phyloP scores from a whole-genome alignment of 2,329 filamentous ascomycete species.

The Rhinocladiella similis region DNA sequence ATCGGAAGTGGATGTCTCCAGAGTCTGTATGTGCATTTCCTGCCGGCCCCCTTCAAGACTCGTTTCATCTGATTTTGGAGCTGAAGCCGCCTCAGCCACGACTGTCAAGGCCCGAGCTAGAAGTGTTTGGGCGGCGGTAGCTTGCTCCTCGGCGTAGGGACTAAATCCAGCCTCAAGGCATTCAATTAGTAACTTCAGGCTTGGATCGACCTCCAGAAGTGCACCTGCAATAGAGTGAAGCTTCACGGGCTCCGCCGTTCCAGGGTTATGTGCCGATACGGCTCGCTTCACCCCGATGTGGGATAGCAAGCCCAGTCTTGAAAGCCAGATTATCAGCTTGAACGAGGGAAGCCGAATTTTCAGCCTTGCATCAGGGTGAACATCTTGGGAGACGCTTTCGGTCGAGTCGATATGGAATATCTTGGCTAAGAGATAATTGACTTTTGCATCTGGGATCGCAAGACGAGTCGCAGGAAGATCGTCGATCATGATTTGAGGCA shows the following conservation, averaged over 20 bases:
- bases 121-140: conserved; percentile 40
- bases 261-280: conserved; percentile 35
- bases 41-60: conserved; percentile 19
- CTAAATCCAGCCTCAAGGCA: conserved; percentile 39
- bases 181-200: conserved; percentile 38
- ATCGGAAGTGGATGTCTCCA: conserved; percentile 7
- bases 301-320: conserved; percentile 40
- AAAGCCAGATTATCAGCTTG: conserved; percentile 43
- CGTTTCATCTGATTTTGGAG: conserved; percentile 14
- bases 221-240: conserved; percentile 35
- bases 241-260: conserved; percentile 27
- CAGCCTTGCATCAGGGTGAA: conserved; percentile 30
- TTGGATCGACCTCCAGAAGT: conserved; percentile 41
- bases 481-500: not conserved
- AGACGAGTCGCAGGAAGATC: conserved; percentile 11
- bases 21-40: conserved; percentile 10
- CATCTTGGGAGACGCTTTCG: conserved; percentile 19
- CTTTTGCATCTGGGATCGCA: conserved; percentile 14
- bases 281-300: conserved; percentile 42
- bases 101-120: conserved; percentile 40
- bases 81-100: conserved; percentile 26
- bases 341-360: conserved; percentile 33
- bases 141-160: conserved; percentile 41
- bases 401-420: conserved; percentile 21
- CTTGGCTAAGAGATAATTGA: conserved; percentile 26